Conservation (phyloP, 1,139 yeast genomes). For the Suhomyces bokatorum region DNA sequence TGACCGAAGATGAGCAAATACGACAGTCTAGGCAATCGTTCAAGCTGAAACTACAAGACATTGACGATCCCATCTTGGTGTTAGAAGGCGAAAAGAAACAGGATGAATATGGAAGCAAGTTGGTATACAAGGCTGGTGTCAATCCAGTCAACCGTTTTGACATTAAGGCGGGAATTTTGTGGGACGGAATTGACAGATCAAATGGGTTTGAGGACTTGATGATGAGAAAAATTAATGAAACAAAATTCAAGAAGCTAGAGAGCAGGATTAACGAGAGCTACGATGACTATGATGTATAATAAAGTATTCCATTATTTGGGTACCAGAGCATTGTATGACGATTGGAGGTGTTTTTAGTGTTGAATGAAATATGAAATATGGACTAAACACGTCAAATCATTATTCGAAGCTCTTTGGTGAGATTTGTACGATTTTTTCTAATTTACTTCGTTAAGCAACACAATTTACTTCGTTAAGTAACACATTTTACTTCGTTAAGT, state of each 20-base stretch:
- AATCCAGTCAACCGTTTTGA: conserved; percentile 72
- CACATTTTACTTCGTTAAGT: too few species aligned
- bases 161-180: conserved; percentile 74
- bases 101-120: conserved; percentile 1
- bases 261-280: conserved; percentile 24
- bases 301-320: too few species aligned
- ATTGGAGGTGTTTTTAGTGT: too few species aligned
- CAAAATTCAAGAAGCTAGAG: conserved; percentile 31
- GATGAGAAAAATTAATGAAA: conserved; percentile 55
- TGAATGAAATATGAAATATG: too few species aligned
- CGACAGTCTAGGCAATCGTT: conserved; percentile 19
- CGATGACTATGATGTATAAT: conserved; percentile 25
- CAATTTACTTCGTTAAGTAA: too few species aligned
- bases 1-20: conserved; percentile 33
- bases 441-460: too few species aligned
- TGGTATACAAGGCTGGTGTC: conserved; percentile 44
- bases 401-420: too few species aligned
- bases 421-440: too few species aligned
- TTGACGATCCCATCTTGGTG: conserved; percentile 70
- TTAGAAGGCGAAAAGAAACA: conserved; percentile 30
- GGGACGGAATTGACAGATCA: conserved; percentile 94
- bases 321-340: too few species aligned
- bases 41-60: conserved; percentile 33
- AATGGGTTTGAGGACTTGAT: conserved; percentile 82
- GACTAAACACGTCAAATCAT: too few species aligned